Evolutionary conservation across 257 asterid species (phyloP).

Genomic region (Lavandula angustifolia): DNA sequence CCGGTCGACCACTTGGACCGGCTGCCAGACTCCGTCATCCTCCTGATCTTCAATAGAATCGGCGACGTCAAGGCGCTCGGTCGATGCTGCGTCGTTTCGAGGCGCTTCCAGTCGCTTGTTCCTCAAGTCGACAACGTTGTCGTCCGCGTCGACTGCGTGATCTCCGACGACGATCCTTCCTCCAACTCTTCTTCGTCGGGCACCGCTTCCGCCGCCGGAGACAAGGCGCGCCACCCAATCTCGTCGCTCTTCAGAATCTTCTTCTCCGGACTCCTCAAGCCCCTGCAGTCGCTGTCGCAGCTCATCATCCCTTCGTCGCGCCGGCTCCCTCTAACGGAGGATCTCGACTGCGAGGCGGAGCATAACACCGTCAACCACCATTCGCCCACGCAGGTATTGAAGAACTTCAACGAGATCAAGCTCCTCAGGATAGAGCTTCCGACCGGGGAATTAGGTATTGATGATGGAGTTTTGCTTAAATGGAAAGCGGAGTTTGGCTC

Average conservation of each 20-base stretch:
- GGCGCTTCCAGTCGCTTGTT: conserved; percentile 68
- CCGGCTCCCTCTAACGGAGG: conserved; percentile 39
- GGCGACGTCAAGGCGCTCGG: conserved; percentile 90
- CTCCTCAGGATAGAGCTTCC: conserved; percentile 62
- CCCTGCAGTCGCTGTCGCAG: conserved; percentile 70
- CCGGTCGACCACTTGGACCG: conserved; percentile 77
- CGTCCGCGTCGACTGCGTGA: conserved; percentile 93
- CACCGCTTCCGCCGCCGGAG: conserved; percentile 31
- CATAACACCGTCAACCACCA: conserved; percentile 59
- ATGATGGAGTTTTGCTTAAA: conserved; percentile 66
- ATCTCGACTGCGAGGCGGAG: conserved; percentile 38
- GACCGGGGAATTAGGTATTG: conserved; percentile 69
- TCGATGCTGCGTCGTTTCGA: conserved; percentile 77
- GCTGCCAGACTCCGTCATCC: conserved; percentile 67
- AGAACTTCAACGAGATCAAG: conserved; percentile 65
- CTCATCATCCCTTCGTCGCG: conserved; percentile 50
- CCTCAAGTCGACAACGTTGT: conserved; percentile 83
- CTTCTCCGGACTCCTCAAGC: conserved; percentile 66
- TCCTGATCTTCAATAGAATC: conserved; percentile 79
- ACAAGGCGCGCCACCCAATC: conserved; percentile 61
- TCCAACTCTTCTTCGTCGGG: conserved; percentile 37
- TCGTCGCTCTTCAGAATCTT: conserved; percentile 63
- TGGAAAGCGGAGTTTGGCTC: conserved; percentile 78
- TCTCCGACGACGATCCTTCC: conserved; percentile 78
- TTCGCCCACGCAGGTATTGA: conserved; percentile 72